Percentiles rank a stretch among this genome's conserved stretches.
phyloP scores from a whole-genome alignment of 2,329 filamentous ascomycete genomes.

The Apiospora arundinis region DNA sequence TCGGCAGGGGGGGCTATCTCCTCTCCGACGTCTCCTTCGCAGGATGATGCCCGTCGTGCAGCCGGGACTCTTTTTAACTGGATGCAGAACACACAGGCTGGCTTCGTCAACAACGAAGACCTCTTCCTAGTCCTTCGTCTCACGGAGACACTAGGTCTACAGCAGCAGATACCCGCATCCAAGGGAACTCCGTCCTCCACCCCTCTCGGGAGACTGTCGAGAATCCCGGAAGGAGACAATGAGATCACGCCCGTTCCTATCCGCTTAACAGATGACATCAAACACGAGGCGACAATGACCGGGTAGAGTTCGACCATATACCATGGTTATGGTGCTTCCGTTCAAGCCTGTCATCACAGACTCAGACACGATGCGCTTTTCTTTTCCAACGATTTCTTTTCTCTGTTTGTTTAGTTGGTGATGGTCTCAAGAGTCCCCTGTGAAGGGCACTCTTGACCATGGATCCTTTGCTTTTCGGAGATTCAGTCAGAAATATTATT shows the following conservation, averaged over 20 bases:
- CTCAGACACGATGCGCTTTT: background rate
- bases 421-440: constrained; percentile 2
- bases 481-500: constrained; percentile 5
- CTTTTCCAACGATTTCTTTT: background rate
- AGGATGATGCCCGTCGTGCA: constrained; percentile 85
- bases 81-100: constrained; percentile 71
- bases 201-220: constrained; percentile 55
- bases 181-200: constrained; percentile 28
- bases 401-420: background rate
- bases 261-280: constrained; percentile 31
- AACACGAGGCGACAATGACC: constrained; percentile 44
- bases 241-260: constrained; percentile 49
- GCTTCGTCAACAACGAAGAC: constrained; percentile 78
- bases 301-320: constrained; percentile 28
- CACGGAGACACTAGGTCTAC: constrained; percentile 83
- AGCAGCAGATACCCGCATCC: constrained; percentile 52
- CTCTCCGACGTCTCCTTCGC: constrained; percentile 68
- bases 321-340: too few species aligned
- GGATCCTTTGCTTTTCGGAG: background rate
- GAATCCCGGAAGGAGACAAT: constrained; percentile 63
- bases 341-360: background rate
- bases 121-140: constrained; percentile 79
- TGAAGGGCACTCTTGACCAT: background rate
- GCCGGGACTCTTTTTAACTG: constrained; percentile 83
- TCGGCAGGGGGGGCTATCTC: constrained; percentile 47